Evolutionary conservation across 331 rosid genomes (phyloP).

Genomic region (Pyracantha coccinea): DNA sequence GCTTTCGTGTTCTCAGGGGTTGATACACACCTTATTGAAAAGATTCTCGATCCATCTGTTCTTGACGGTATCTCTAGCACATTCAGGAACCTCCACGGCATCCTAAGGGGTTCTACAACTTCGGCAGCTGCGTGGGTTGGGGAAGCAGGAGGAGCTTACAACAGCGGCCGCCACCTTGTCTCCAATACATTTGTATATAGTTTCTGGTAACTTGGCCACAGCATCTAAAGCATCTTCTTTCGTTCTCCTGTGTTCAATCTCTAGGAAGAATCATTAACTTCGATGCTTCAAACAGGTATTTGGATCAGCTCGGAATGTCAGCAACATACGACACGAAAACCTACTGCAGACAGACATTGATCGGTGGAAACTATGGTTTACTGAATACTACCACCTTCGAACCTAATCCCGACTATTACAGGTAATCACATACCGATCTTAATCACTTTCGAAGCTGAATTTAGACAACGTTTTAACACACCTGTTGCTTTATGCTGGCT

Average conservation of each 20-base stretch:
- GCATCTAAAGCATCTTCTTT: not conserved
- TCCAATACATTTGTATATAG: slow-evolving; percentile 77
- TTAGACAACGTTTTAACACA: not conserved
- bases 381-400: slow-evolving; percentile 49
- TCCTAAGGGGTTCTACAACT: slow-evolving; percentile 38
- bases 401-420: slow-evolving; percentile 94
- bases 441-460: not conserved
- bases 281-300: slow-evolving; percentile 38
- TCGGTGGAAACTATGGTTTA: slow-evolving; percentile 94
- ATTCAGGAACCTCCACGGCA: slow-evolving; percentile 44
- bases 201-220: slow-evolving; percentile 51
- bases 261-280: not conserved
- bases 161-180: slow-evolving; percentile 79
- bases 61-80: slow-evolving; percentile 51
- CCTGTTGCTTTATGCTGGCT: not conserved
- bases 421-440: slow-evolving; percentile 36
- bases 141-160: slow-evolving; percentile 94
- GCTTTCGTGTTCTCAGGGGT: slow-evolving; percentile 42
- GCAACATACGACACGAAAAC: slow-evolving; percentile 69
- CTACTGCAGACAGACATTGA: slow-evolving; percentile 83
- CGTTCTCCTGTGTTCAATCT: not conserved
- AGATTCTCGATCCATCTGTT: slow-evolving; percentile 57
- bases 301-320: slow-evolving; percentile 92
- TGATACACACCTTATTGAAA: slow-evolving; percentile 51
- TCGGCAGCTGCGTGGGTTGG: slow-evolving; percentile 82